Base-by-base conservation (phyloP, 495 filamentous ascomycete genomes). In the Hypoxylon trugodes region DNA sequence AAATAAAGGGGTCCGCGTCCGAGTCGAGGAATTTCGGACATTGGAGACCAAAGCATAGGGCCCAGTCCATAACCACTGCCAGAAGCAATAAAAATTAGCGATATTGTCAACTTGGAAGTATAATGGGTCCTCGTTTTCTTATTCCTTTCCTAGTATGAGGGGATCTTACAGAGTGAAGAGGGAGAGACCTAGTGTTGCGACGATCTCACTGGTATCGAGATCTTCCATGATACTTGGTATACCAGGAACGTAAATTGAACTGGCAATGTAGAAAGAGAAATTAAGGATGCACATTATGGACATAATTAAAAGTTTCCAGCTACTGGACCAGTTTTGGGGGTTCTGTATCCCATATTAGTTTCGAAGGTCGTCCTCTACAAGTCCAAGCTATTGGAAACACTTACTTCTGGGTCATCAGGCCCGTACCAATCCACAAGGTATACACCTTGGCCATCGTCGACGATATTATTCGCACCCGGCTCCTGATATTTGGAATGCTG, bases 131-230 rank as follows among this genome's bases (percentile, higher is more conserved):
- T n/a, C n/a, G n/a, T n/a, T n/a, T n/a, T n/a, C n/a, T n/a, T n/a
- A n/a, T n/a, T n/a, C n/a, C n/a, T n/a, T n/a, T n/a, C n/a, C n/a
- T n/a, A n/a, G n/a, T n/a, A n/a, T n/a, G n/a, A n/a, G n/a, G n/a
- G n/a, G n/a, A n/a, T n/a, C 24, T 30, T 52, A 78, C 81, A 69
- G 69, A 1, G 83, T 73, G 33, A 79, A 81, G n/a, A 84, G 71
- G 0, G 82, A 78, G 1, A 83, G 69, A 12, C 81, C 82, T 6
- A 84, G 62, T n/a, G 59, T 75, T 6, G 73, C 72, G n/a, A 82
- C 75, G 38, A 79, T 72, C 7, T 66, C 41, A 37, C 76, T 74
- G 8, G 77, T 68, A 16, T 76, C 52, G 50, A 84, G 84, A 2
- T 78, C 70, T 6, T 68, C 46, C 33, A 74, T 70, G 28, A 84